Evolutionary conservation across 1,284 basidiomycete species (phyloP), one percentile per base, ranked within the genome.

Genomic region (Trametes pubescens): DNA sequence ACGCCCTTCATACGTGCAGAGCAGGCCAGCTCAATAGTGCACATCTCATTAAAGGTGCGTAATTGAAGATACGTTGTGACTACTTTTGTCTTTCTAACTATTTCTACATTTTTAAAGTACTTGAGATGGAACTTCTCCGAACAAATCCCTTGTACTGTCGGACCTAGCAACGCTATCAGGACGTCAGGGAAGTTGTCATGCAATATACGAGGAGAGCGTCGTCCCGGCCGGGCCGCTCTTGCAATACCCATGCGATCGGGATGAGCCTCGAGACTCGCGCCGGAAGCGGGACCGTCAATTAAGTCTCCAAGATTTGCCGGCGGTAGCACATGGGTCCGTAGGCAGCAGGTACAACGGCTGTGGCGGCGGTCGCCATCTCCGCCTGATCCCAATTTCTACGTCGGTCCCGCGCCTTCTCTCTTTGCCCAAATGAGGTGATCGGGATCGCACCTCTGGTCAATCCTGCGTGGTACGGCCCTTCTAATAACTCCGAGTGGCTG

Each of bases 401-500:
- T 60, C 57, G 54, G 60, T 56, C 57, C 60, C 53, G 57, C 40
- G 59, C 22, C 18, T 55, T 26, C 56, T 38, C 18, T 58, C 56
- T 21, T 44, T 43, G 49, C 37, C 62, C 21, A 49, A 56, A 60
- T 51, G 47, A 55, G 66, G 51, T 62, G 60, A 60, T 61, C 61
- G 54, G 55, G 29, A 53, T 59, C 46, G 57, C 64, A 61, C 55
- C 51, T 35, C 18, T 35, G 46, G 57, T 35, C 26, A 26, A 14
- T 18, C 22, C 49, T 43, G 40, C 40, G 18, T 16, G 40, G 40
- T n/a, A 16, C 40, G 14, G 18, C 21, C 34, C 46, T 64, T 62
- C 57, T 62, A 60, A 62, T 51, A 64, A 54, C 49, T 51, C 67
- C 67, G 67, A 60, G 35, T 62, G 29, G 43, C 49, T 40, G 22